A percentile compares a stretch with the other conserved stretches of the same genome.
These are phyloP conservation scores for Calonectria leucothoes DNA, from an alignment of 2,329 filamentous ascomycete genomes.

Conservation along the genomic window DNA sequence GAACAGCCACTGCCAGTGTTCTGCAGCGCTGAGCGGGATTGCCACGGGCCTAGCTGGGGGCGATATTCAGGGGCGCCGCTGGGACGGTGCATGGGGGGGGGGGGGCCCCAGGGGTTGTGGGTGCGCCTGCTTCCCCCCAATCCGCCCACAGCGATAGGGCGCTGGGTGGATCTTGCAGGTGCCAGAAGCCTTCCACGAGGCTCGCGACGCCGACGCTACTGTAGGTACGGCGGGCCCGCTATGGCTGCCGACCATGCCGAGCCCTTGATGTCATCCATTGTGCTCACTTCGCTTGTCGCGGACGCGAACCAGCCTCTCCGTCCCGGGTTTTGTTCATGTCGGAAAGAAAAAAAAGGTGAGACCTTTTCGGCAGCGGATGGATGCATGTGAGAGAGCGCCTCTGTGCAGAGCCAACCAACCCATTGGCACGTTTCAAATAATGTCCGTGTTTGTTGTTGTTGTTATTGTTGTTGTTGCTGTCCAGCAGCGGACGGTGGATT, in stretches of 20 bases:
- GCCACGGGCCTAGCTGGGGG: not conserved
- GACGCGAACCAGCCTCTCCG: not conserved
- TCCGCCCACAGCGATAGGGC: not conserved
- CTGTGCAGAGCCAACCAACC: no score
- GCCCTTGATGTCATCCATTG: not conserved
- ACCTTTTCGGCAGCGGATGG: no score
- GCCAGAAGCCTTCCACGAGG: not conserved
- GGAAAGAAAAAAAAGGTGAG: not conserved
- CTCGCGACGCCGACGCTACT: conserved; percentile 16
- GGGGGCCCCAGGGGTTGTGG: not conserved
- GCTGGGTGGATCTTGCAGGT: not conserved
- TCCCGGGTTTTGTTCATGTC: not conserved
- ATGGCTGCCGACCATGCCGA: not conserved
- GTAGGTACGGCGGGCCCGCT: conserved; percentile 12
- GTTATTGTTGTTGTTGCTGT: not conserved
- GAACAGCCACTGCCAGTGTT: conserved; percentile 2
- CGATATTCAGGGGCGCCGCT: conserved; percentile 2
- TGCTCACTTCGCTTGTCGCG: not conserved
- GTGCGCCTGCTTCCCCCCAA: not conserved
- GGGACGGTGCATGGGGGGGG: not conserved
- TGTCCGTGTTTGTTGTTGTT: not conserved
- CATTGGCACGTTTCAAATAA: not conserved
- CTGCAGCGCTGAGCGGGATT: not conserved
- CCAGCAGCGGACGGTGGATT: no score
- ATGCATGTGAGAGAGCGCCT: not conserved